Base-by-base conservation (phyloP, 139 green algal genomes). In the Tetraselmis chui region DNA sequence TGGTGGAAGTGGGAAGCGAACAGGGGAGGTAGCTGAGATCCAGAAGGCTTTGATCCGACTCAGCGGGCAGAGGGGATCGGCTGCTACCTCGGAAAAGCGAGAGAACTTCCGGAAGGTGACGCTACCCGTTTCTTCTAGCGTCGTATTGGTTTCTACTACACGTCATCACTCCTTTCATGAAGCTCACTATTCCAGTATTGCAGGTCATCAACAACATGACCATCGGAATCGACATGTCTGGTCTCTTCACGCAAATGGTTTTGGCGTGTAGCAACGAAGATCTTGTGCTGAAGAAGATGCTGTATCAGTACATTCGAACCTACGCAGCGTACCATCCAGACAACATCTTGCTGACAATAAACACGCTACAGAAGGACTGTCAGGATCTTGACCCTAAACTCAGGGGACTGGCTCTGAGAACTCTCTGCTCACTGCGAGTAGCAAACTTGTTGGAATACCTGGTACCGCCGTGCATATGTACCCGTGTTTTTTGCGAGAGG, bases 371-470 rank as follows among this genome's bases (percentile, higher is more conserved):
- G 74, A 96, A 95, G 83, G 93, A 97, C 87, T 94, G 88, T 79
- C 84, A 89, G 75, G 93, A 98, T 80, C 86, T 94, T 59, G 95
- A 99, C 81, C 95, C 96, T 1, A 97, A 91, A 18, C 95, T 99
- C 1, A 83, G 96, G 0, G 95, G 96, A n/a, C 85, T 99, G 31
- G 96, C 96, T 1, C 87, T 99, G 31, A 91, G 96, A 31, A 93
- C 81, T 82, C 89, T 99, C 80, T 97, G 93, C 86, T 95, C 92
- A 0, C 91, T 99, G 67, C 82, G 93, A 0, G 92, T 99, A 26
- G 79, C 91, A 30, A 97, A 98, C 87, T 91, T 98, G n/a, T 87
- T 98, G 76, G 96, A 99, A 84, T 98, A 98, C 79, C 91, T 98
- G 79, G 92, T 98, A 79, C 29, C 11, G 76, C 2, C 27, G 76